Evolutionary conservation across 176 grass and related monocot genomes (phyloP).

Genomic region (Oryza meyeriana): DNA sequence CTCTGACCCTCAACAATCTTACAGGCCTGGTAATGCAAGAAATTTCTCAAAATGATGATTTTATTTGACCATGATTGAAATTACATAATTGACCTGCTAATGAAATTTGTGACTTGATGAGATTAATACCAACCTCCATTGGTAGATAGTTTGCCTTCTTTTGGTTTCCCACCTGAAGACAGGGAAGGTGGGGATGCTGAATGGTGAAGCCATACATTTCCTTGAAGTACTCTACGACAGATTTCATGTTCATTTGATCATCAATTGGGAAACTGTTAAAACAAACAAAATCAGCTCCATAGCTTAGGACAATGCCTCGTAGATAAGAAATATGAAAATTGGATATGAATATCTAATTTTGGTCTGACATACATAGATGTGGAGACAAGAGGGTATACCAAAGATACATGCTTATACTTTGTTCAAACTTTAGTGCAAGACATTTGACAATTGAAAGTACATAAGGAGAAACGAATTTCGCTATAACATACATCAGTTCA

Average conservation of each 20-base stretch:
- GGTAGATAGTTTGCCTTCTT: constrained; percentile 98
- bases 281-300: background rate
- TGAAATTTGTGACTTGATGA: background rate
- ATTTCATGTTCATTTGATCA: constrained; percentile 99
- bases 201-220: constrained; percentile 99
- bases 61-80: background rate
- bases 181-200: constrained; percentile 85
- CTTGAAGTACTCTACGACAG: constrained; percentile 96
- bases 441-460: background rate
- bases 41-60: background rate
- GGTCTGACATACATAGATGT: background rate
- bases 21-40: constrained; percentile 71
- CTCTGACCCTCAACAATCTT: constrained; percentile 98
- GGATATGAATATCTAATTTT: background rate
- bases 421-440: background rate
- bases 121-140: constrained; percentile 68
- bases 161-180: constrained; percentile 97
- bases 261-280: constrained; percentile 86
- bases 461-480: background rate
- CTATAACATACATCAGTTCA: constrained; percentile 76
- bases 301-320: background rate
- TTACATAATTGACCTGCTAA: background rate
- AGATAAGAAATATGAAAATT: background rate
- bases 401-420: background rate
- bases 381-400: background rate